Evolutionary conservation across 2,329 filamentous ascomycete genomes (phyloP), one percentile per base, ranked within the genome.

Genomic region (Stagonosporopsis vannaccii): DNA sequence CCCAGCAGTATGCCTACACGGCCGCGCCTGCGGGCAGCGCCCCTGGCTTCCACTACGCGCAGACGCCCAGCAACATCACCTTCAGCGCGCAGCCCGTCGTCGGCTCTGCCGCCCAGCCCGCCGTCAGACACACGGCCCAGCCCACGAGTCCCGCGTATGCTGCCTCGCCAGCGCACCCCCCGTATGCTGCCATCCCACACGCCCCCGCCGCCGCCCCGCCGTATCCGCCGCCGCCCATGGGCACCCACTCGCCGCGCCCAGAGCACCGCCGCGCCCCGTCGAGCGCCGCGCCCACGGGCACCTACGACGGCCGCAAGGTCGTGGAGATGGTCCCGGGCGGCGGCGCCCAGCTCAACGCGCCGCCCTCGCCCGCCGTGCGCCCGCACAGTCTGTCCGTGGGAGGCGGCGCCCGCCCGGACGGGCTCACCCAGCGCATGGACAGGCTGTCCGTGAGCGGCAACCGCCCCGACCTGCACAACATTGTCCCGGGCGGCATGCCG

Each of bases 401-500:
- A 17, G 60, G 63, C 47, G 66, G 69, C 8, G 58, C 57, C 15
- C 58, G 66, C n/a, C 66, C 69, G 11, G 71, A 75, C 20, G 77
- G 76, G 2, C 66, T 81, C 22, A 68, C 64, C 7, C 68, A 69
- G 32, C 75, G 78, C 33, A 80, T 81, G 78, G 75, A 80, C 47
- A 73, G 79, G 42, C 72, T 82, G 23, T 81, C 79, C 1, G 79
- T 82, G 26, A 79, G 77, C 56, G 80, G 80, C 8, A 77, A 78
- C 56, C 36, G 53, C 6, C 53, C 53, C 32, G 53, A 56, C 48
- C 9, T 51, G 42, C 68, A 77, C 17, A 72, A 65, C 11, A 72
- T 77, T 11, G 66, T 74, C 8, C 70, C 74, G 11, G 72, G 72
- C 5, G 70, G 69, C 12, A 65, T 67, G 55, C 63, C 69, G 5